Evolutionary conservation across 139 green algal genomes (phyloP).

Genomic region (Pedinophyceae sp.): DNA sequence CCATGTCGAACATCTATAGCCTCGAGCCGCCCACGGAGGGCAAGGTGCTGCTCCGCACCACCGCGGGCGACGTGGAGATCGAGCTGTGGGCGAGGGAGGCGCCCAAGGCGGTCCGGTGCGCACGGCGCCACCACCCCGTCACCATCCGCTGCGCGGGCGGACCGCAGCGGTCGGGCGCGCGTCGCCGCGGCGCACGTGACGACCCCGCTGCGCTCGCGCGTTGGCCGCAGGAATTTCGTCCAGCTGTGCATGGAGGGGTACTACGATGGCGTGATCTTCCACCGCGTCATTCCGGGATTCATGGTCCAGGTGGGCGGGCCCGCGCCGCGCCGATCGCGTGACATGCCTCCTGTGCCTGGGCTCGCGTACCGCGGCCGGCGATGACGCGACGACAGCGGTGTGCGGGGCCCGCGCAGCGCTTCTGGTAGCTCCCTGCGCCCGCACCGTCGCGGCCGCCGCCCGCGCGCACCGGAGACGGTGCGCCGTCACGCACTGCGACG

Average conservation of each 20-base stretch:
- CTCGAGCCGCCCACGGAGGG: conserved; percentile 83
- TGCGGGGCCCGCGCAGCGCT: too few relatives aligned
- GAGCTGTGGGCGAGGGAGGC: conserved; percentile 95
- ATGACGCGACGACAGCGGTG: too few relatives aligned
- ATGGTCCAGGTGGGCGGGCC: conserved; percentile 40
- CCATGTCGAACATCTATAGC: conserved; percentile 70
- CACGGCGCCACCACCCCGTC: too few relatives aligned
- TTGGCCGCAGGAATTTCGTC: conserved; percentile 89
- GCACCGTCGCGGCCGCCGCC: too few relatives aligned
- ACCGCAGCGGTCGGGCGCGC: too few relatives aligned
- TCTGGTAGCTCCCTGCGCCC: too few relatives aligned
- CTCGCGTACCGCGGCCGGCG: too few relatives aligned
- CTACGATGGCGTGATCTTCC: conserved; percentile 81
- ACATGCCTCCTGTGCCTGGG: background rate
- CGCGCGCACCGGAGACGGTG: too few relatives aligned
- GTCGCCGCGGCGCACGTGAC: too few relatives aligned
- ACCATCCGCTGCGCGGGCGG: too few relatives aligned
- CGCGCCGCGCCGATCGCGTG: background rate
- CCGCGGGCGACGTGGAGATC: conserved; percentile 77
- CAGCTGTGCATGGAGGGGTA: conserved; percentile 89
- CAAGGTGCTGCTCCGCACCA: conserved; percentile 85
- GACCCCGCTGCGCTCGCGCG: too few relatives aligned
- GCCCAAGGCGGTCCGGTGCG: conserved; percentile 33
- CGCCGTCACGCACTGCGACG: too few relatives aligned
- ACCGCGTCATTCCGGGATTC: conserved; percentile 75